Conservation (phyloP, 805 yeast species). For the Yamadazyma paraphyllophila region DNA sequence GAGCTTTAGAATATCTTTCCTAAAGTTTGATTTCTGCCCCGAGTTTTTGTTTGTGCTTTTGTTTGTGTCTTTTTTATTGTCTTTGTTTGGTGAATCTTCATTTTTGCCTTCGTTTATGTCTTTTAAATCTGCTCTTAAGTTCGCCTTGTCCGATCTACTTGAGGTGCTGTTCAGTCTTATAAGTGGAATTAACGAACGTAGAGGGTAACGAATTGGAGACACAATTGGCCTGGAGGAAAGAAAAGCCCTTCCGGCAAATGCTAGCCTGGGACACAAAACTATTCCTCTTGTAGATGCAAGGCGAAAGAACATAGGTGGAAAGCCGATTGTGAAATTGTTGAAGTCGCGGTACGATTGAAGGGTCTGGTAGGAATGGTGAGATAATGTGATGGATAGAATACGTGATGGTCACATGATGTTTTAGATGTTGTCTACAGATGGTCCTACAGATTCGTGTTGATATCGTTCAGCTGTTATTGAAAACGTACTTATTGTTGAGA, state of each 20-base stretch:
- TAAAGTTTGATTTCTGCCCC: neutral
- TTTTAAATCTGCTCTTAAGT: too few species aligned
- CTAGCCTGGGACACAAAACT: neutral
- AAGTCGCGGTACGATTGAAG: neutral
- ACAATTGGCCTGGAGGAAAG: neutral
- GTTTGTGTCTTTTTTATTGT: neutral
- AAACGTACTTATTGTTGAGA: too few species aligned
- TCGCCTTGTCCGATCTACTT: too few species aligned
- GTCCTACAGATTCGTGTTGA: too few species aligned
- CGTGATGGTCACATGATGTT: too few species aligned
- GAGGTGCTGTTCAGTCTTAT: neutral
- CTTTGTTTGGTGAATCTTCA: neutral
- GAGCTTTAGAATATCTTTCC: conserved; percentile 22
- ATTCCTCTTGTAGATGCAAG: neutral
- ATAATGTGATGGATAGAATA: too few species aligned
- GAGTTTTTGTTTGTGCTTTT: neutral
- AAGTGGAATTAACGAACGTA: too few species aligned
- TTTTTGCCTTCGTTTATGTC: too few species aligned
- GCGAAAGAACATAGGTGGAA: neutral
- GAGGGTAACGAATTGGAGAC: too few species aligned
- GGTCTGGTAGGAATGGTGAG: too few species aligned
- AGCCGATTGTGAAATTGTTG: neutral
- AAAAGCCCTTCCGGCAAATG: neutral
- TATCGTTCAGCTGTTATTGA: too few species aligned
- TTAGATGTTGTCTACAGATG: too few species aligned